Percentiles rank a stretch among this genome's conserved stretches.
Conservation (phyloP, 768 basidiomycete genomes). For the Boletus pseudopeckii region DNA sequence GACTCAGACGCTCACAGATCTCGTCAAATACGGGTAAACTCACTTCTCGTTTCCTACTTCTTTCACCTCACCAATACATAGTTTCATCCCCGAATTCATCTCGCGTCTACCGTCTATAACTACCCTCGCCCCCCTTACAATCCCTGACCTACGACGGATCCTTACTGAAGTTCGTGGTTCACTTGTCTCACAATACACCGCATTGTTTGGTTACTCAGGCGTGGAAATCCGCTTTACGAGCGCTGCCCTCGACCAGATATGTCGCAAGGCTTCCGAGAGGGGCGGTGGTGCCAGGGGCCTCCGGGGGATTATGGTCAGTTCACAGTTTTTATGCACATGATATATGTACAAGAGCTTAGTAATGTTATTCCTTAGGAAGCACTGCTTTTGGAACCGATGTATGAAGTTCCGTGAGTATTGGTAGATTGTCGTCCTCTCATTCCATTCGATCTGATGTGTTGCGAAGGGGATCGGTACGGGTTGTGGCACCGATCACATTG, state of each 20-base stretch:
- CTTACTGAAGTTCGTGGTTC: constrained; percentile 91
- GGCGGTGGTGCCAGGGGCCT: constrained; percentile 91
- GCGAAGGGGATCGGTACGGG: constrained; percentile 62
- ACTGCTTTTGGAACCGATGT: constrained; percentile 86
- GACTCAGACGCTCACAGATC: constrained; percentile 44
- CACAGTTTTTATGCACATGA: background rate
- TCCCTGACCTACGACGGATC: constrained; percentile 82
- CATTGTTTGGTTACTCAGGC: constrained; percentile 79
- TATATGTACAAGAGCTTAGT: background rate
- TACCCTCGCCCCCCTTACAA: constrained; percentile 73
- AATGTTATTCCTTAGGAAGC: constrained; percentile 50
- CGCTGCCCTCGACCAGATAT: constrained; percentile 77
- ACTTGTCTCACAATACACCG: constrained; percentile 83
- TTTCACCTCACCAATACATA: constrained; percentile 25
- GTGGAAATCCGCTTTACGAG: constrained; percentile 86
- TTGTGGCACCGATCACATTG: background rate
- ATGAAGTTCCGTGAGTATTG: constrained; percentile 76
- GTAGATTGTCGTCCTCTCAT: constrained; percentile 1
- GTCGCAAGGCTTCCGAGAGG: constrained; percentile 68
- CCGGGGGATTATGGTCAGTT: constrained; percentile 77
- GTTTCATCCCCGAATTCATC: constrained; percentile 94
- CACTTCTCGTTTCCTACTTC: background rate
- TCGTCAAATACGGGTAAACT: constrained; percentile 76
- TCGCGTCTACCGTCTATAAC: constrained; percentile 92
- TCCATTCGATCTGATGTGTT: constrained; percentile 1